Evolutionary conservation across 208 protist genomes (phyloP).

Genomic region (Sergeia podlipaevii): DNA sequence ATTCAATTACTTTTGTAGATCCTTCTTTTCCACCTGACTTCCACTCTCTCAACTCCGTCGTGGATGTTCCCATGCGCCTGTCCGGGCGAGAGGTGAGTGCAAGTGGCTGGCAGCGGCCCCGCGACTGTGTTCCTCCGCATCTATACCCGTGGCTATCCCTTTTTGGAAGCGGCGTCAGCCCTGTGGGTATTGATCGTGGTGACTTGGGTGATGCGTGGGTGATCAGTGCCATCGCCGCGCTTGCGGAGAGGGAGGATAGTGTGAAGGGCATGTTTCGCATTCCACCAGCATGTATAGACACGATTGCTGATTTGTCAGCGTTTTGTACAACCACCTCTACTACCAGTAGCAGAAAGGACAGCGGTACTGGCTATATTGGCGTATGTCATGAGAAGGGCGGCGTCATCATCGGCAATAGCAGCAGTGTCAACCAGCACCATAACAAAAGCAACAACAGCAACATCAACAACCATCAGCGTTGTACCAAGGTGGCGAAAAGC

Average conservation of each 20-base stretch:
- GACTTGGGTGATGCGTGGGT: conserved; percentile 71
- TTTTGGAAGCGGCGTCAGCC: conserved; percentile 34
- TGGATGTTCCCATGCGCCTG: conserved; percentile 3
- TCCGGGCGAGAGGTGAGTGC: conserved; percentile 11
- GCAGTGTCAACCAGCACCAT: too few relatives aligned
- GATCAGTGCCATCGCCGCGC: conserved; percentile 45
- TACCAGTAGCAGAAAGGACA: too few relatives aligned
- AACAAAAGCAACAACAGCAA: too few relatives aligned
- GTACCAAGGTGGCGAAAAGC: too few relatives aligned
- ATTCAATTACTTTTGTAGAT: conserved; percentile 32
- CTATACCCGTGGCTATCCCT: conserved; percentile 16
- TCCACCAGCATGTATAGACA: too few relatives aligned
- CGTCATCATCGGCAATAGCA: too few relatives aligned
- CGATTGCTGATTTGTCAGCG: too few relatives aligned
- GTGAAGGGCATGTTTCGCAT: conserved; percentile 48
- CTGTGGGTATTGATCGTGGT: conserved; percentile 31
- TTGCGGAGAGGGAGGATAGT: conserved; percentile 30
- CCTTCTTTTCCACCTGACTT: conserved; percentile 30
- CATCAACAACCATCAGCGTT: too few relatives aligned
- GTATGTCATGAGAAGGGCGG: too few relatives aligned
- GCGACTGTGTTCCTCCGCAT: conserved; percentile 33
- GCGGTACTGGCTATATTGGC: too few relatives aligned
- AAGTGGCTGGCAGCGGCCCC: conserved; percentile 32
- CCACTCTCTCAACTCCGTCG: conserved; percentile 19
- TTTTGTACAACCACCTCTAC: too few relatives aligned